phyloP scores from a whole-genome alignment of 305 asterid species.

The Solanum hybrid region DNA sequence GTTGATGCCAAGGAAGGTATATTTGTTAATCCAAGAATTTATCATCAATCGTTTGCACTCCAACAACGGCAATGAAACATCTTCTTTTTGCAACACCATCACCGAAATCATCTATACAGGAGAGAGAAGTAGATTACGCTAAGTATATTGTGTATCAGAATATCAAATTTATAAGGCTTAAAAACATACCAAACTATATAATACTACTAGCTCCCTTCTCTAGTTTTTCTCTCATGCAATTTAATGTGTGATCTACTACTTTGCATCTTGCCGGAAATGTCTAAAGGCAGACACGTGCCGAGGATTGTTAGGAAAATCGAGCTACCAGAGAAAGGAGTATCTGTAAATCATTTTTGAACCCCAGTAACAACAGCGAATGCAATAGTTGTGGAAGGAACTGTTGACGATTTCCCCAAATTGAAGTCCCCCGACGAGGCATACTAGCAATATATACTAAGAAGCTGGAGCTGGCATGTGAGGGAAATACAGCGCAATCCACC shows the following conservation, averaged over 20 bases:
- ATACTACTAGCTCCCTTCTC: not conserved
- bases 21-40: too few species aligned
- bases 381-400: not conserved
- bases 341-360: not conserved
- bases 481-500: too few species aligned
- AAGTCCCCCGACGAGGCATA: too few species aligned
- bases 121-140: not conserved
- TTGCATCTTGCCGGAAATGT: not conserved
- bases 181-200: not conserved
- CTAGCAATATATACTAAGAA: too few species aligned
- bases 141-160: not conserved
- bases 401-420: not conserved
- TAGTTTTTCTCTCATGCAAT: too few species aligned
- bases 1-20: too few species aligned
- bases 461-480: too few species aligned
- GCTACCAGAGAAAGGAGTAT: not conserved
- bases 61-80: not conserved
- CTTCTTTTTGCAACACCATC: not conserved
- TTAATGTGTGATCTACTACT: not conserved
- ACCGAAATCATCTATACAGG: not conserved
- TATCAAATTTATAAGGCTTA: not conserved
- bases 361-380: not conserved
- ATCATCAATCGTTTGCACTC: not conserved
- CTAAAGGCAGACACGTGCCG: not conserved
- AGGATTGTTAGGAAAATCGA: not conserved